Evolutionary conservation across 352 stramenopile species (phyloP).

Genomic region (Pythium angustatum): DNA sequence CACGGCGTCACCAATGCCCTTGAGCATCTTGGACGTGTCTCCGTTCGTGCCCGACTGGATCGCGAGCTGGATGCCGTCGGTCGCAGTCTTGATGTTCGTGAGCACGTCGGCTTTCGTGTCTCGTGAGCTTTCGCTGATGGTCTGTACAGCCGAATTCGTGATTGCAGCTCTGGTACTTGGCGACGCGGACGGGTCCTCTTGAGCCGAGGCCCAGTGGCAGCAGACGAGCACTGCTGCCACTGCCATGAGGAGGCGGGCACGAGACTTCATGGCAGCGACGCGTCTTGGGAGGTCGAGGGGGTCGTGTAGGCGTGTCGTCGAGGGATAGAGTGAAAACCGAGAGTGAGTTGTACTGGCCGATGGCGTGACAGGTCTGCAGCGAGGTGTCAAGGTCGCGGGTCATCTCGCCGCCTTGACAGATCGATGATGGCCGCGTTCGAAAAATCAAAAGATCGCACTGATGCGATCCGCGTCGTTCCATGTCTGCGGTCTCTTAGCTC

Average conservation of each 20-base stretch:
- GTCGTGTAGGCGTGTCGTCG: too few relatives aligned
- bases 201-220: not conserved
- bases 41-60: slow-evolving; percentile 30
- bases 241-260: too few relatives aligned
- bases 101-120: slow-evolving; percentile 20
- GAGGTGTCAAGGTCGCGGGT: too few relatives aligned
- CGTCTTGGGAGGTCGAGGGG: too few relatives aligned
- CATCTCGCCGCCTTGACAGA: too few relatives aligned
- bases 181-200: not conserved
- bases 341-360: too few relatives aligned
- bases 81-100: slow-evolving; percentile 39
- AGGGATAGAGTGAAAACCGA: too few relatives aligned
- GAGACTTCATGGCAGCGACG: not conserved
- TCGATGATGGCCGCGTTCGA: too few relatives aligned
- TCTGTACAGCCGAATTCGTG: slow-evolving; percentile 29
- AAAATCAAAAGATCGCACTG: too few relatives aligned
- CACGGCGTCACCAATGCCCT: slow-evolving; percentile 42
- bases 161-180: not conserved
- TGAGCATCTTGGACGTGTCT: slow-evolving; percentile 41
- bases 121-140: slow-evolving; percentile 24
- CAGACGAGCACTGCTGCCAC: not conserved
- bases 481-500: too few relatives aligned
- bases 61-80: slow-evolving; percentile 47
- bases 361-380: too few relatives aligned
- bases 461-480: not conserved